Percentiles rank a stretch among this genome's conserved stretches.
These are phyloP conservation scores for Pseudogymnoascus sp. DNA, from an alignment of 2,329 filamentous ascomycete genomes.

Conservation along the genomic window DNA sequence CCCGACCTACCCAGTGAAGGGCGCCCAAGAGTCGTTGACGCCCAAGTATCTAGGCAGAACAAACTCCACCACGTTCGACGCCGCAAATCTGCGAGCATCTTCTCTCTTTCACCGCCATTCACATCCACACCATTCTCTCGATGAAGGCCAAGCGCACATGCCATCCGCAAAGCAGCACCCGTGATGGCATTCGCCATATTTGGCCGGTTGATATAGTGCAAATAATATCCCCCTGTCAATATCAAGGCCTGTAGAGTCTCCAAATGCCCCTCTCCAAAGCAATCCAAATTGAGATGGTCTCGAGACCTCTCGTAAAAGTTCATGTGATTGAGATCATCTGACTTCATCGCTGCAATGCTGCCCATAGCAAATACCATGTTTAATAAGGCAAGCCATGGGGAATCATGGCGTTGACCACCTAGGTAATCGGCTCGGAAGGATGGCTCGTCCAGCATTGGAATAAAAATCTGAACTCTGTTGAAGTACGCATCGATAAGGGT, in stretches of 20 bases:
- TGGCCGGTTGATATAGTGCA: constrained; percentile 69
- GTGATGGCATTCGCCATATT: constrained; percentile 69
- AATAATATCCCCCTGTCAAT: constrained; percentile 66
- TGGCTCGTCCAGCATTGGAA: constrained; percentile 65
- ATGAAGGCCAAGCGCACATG: constrained; percentile 64
- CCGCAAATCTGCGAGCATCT: constrained; percentile 48
- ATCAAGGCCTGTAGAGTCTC: constrained; percentile 65
- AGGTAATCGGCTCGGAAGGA: constrained; percentile 59
- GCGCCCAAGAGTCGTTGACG: constrained; percentile 59
- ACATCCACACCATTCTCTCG: constrained; percentile 43
- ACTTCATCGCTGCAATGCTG: constrained; percentile 56
- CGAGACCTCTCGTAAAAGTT: constrained; percentile 62
- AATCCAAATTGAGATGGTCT: constrained; percentile 57
- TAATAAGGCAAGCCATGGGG: constrained; percentile 61
- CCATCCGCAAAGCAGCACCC: constrained; percentile 64
- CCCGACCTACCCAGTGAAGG: constrained; percentile 62
- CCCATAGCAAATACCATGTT: constrained; percentile 74
- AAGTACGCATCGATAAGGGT: constrained; percentile 69
- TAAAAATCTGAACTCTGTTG: constrained; percentile 61
- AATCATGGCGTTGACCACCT: constrained; percentile 53
- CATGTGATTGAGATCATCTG: constrained; percentile 56
- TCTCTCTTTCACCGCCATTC: constrained; percentile 9
- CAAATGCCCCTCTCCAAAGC: constrained; percentile 61
- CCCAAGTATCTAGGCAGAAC: constrained; percentile 68
- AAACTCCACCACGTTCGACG: constrained; percentile 67